A percentile compares a stretch with the other conserved stretches of the same genome.
Conservation (phyloP, 306 rosid species). For the Vigna hirtella region DNA sequence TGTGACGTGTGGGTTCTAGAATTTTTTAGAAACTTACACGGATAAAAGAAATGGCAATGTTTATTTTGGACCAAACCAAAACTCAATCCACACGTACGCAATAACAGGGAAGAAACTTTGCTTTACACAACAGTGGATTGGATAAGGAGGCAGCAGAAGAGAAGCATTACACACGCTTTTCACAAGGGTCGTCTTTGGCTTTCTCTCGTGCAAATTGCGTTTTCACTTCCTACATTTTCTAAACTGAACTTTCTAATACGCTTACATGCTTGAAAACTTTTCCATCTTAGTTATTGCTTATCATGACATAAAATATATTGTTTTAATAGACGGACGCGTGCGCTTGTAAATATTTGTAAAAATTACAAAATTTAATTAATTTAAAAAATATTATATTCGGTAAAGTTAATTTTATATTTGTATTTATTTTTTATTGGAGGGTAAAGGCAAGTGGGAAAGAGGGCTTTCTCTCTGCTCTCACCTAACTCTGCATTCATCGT, state of each 20-base stretch:
- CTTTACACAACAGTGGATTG: constrained; percentile 3
- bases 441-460: constrained; percentile 44
- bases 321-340: constrained; percentile 46
- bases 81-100: constrained; percentile 46
- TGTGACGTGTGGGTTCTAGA: constrained; percentile 80
- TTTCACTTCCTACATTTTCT: neutral
- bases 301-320: neutral
- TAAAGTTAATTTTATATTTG: too few relatives aligned
- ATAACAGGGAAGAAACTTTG: neutral
- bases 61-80: constrained; percentile 26
- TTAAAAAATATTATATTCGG: too few relatives aligned
- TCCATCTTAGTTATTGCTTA: neutral
- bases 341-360: constrained; percentile 2
- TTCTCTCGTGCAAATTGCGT: neutral
- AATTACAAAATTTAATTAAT: too few relatives aligned
- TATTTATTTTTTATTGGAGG: neutral
- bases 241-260: constrained; percentile 59
- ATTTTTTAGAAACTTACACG: constrained; percentile 48
- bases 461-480: constrained; percentile 52
- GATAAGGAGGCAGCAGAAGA: constrained; percentile 16
- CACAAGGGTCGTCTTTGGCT: constrained; percentile 8
- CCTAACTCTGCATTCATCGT: constrained; percentile 61
- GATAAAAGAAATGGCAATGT: neutral
- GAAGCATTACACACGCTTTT: constrained; percentile 35
- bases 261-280: constrained; percentile 32